phyloP scores from a whole-genome alignment of 83 land plant species.

The Diphasiastrum complanatum region DNA sequence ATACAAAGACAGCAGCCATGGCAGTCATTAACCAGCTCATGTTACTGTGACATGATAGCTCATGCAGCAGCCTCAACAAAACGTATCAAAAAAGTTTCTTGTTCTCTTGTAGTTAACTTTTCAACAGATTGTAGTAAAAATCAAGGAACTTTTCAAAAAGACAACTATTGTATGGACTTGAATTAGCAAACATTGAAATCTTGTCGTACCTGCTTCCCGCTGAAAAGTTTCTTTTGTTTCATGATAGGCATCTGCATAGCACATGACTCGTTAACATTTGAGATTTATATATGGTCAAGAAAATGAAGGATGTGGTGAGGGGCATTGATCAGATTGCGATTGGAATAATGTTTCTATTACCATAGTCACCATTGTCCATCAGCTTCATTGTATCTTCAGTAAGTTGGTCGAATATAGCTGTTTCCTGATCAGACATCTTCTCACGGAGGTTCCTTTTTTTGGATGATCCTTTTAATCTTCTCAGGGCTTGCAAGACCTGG shows the following conservation, averaged over 20 bases:
- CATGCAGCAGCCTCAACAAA: too few relatives aligned
- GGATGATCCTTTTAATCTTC: constrained; percentile 66
- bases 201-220: constrained; percentile 70
- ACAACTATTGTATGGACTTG: background rate
- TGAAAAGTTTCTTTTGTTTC: constrained; percentile 65
- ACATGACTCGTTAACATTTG: constrained; percentile 4
- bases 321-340: background rate
- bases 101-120: too few relatives aligned
- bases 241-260: constrained; percentile 74
- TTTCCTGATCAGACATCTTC: constrained; percentile 61
- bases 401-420: constrained; percentile 66
- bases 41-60: too few relatives aligned
- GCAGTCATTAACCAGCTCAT: too few relatives aligned
- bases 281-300: background rate
- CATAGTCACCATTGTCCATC: constrained; percentile 79
- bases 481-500: constrained; percentile 82
- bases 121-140: constrained; percentile 1
- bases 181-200: constrained; percentile 3
- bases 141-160: background rate
- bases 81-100: too few relatives aligned
- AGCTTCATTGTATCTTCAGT: constrained; percentile 92
- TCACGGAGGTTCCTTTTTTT: constrained; percentile 41
- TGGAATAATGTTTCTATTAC: constrained; percentile 22
- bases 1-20: too few relatives aligned
- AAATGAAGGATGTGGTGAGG: background rate